Conservation (phyloP, 1,284 basidiomycete species). For the Pyrrhoderma lamaoense region DNA sequence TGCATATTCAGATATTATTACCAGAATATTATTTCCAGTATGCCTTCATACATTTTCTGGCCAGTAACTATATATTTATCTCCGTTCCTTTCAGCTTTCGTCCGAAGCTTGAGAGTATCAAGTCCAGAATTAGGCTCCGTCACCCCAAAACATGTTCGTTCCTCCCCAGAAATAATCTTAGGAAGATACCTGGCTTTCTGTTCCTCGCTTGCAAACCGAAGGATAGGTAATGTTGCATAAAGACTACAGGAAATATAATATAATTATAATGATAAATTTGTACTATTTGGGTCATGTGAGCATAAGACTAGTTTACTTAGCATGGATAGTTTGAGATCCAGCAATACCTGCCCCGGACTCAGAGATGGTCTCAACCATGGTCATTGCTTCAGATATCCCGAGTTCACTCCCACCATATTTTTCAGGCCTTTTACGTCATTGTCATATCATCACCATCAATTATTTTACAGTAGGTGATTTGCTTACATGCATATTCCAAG, state of each 20-base stretch:
- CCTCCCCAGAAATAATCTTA: slow-evolving; percentile 27
- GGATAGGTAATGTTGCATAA: slow-evolving; percentile 20
- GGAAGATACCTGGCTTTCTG: slow-evolving; percentile 28
- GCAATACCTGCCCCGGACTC: slow-evolving; percentile 28
- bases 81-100: slow-evolving; percentile 21
- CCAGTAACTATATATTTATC: slow-evolving; percentile 25
- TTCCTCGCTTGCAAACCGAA: slow-evolving; percentile 19
- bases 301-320: too few relatives aligned
- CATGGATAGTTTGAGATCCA: slow-evolving; percentile 25
- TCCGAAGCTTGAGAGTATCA: slow-evolving; percentile 28
- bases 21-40: slow-evolving; percentile 19
- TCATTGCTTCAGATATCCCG: slow-evolving; percentile 30
- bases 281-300: neutral
- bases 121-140: slow-evolving; percentile 30
- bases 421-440: slow-evolving; percentile 8
- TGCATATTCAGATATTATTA: neutral
- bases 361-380: slow-evolving; percentile 33
- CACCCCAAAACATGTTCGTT: slow-evolving; percentile 31
- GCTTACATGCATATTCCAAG: slow-evolving; percentile 20
- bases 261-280: neutral
- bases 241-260: slow-evolving; percentile 11
- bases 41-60: slow-evolving; percentile 23
- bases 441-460: neutral
- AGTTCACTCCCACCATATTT: slow-evolving; percentile 27
- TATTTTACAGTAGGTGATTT: neutral